These are phyloP conservation scores for Debaryomyces udenii DNA, from an alignment of 1,139 yeast species.

Conservation along the genomic window DNA sequence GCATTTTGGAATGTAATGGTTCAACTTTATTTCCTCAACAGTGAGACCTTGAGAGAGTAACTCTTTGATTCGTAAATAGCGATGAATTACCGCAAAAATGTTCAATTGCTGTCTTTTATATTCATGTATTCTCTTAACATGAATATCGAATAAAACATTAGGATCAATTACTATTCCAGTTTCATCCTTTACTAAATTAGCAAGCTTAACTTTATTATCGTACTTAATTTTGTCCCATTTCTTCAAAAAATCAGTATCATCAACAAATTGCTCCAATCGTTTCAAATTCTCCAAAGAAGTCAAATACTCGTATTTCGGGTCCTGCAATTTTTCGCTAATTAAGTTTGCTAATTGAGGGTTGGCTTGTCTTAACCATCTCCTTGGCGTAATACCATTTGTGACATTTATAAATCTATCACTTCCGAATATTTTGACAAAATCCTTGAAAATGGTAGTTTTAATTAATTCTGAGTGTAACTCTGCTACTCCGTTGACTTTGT, in stretches of 20 bases:
- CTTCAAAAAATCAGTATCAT: conserved; percentile 67
- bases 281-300: conserved; percentile 71
- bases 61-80: conserved; percentile 76
- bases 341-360: conserved; percentile 77
- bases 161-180: conserved; percentile 75
- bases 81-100: conserved; percentile 83
- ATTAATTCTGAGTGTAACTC: conserved; percentile 92
- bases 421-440: conserved; percentile 83
- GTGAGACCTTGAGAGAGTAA: conserved; percentile 51
- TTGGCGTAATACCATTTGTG: conserved; percentile 94
- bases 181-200: conserved; percentile 66
- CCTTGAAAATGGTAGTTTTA: conserved; percentile 86
- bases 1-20: conserved; percentile 73
- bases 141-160: conserved; percentile 81
- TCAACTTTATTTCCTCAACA: conserved; percentile 59
- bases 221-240: conserved; percentile 75
- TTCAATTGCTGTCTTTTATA: conserved; percentile 95
- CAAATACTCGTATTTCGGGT: conserved; percentile 63
- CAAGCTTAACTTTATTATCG: conserved; percentile 69
- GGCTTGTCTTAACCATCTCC: conserved; percentile 96
- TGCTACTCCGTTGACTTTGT: conserved; percentile 94
- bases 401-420: conserved; percentile 84
- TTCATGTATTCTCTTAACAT: conserved; percentile 94
- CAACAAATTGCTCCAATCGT: conserved; percentile 64
- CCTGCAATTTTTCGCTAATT: conserved; percentile 72